Evolutionary conservation across 768 basidiomycete species (phyloP).

Genomic region (Xerocomus spinulosus): DNA sequence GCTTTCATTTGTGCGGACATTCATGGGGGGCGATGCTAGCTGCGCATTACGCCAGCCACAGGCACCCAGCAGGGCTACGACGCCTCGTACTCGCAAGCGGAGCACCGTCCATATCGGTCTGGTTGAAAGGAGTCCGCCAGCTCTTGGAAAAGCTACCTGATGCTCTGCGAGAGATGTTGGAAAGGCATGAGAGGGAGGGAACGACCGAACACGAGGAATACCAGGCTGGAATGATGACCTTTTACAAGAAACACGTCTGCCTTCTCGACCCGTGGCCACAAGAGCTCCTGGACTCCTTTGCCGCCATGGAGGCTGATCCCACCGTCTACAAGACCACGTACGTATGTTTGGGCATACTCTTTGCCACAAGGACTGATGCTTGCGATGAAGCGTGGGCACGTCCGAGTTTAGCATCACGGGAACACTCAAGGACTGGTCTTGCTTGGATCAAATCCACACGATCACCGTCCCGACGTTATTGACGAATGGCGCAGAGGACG

Average conservation of each 20-base stretch:
- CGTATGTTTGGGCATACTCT: slow-evolving; percentile 2
- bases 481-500: slow-evolving; percentile 37
- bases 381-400: slow-evolving; percentile 11
- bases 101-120: slow-evolving; percentile 30
- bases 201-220: slow-evolving; percentile 33
- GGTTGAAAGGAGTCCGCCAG: slow-evolving; percentile 21
- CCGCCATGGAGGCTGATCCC: slow-evolving; percentile 24
- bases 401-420: slow-evolving; percentile 39
- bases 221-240: slow-evolving; percentile 23
- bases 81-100: slow-evolving; percentile 34
- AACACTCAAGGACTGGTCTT: slow-evolving; percentile 43
- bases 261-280: slow-evolving; percentile 32
- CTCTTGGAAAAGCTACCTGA: slow-evolving; percentile 25
- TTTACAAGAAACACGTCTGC: slow-evolving; percentile 35
- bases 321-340: slow-evolving; percentile 34
- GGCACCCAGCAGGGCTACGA: slow-evolving; percentile 37
- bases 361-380: neutral
- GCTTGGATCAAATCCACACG: slow-evolving; percentile 39
- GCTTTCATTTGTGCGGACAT: slow-evolving; percentile 49
- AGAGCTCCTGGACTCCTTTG: slow-evolving; percentile 27
- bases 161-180: slow-evolving; percentile 25
- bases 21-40: slow-evolving; percentile 58
- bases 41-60: slow-evolving; percentile 34
- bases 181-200: slow-evolving; percentile 33
- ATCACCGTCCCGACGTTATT: slow-evolving; percentile 38